These are phyloP conservation scores for Protomyces inundatus DNA, from an alignment of 1,139 yeast genomes.

Conservation along the genomic window DNA sequence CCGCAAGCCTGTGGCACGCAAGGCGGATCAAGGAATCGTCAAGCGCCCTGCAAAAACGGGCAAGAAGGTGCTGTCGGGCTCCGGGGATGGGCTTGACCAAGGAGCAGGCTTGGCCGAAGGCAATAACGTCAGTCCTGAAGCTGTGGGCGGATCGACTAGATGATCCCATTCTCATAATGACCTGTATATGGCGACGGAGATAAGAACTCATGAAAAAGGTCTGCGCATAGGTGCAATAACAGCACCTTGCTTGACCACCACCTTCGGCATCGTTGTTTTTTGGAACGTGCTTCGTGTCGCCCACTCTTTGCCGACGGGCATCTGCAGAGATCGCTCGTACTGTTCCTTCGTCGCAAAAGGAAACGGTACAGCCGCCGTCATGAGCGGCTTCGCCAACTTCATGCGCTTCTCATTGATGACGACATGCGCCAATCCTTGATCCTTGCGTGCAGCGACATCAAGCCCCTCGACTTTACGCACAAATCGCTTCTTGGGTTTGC, in stretches of 20 bases:
- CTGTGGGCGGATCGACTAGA: too few relatives aligned
- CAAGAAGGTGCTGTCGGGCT: too few relatives aligned
- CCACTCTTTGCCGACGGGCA: conserved; percentile 99
- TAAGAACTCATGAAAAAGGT: neutral
- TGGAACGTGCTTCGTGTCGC: conserved; percentile 82
- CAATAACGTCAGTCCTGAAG: too few relatives aligned
- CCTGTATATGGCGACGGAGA: too few relatives aligned
- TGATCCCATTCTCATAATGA: too few relatives aligned
- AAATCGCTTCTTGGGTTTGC: conserved; percentile 51
- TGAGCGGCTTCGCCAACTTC: conserved; percentile 75
- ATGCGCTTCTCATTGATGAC: conserved; percentile 83
- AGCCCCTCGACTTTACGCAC: conserved; percentile 58
- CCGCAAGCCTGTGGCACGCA: too few relatives aligned
- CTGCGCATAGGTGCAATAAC: conserved; percentile 72
- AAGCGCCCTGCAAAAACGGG: too few relatives aligned
- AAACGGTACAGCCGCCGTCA: conserved; percentile 82
- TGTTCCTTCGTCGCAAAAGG: conserved; percentile 91
- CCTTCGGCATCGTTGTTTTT: conserved; percentile 79
- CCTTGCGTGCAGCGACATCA: conserved; percentile 67
- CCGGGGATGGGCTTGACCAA: too few relatives aligned
- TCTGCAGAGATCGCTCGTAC: conserved; percentile 84
- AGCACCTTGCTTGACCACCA: conserved; percentile 77
- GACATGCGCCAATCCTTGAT: conserved; percentile 68
- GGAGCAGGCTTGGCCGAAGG: too few relatives aligned
- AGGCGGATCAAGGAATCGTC: too few relatives aligned